Evolutionary conservation across 176 grass and related monocot species (phyloP), one percentile per base, ranked within the genome.

Genomic region (Eragrostis nindensis): DNA sequence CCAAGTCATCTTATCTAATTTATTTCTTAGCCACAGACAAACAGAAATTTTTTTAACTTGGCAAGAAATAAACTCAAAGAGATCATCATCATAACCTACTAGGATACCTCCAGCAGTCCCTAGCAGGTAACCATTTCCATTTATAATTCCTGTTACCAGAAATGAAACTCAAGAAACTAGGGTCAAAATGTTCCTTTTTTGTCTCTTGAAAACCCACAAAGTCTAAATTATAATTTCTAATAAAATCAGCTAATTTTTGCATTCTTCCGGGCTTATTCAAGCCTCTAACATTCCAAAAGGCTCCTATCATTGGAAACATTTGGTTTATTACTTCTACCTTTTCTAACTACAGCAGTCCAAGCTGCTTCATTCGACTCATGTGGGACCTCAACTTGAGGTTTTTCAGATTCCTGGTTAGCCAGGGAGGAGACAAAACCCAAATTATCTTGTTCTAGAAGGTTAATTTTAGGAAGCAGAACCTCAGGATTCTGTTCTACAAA

Each of bases 31-130:
- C 3, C 19, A 5, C 7, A 5, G 0, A 13, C n/a, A 6, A 3
- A 11, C n/a, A 44, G 11, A 6, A 44, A 15, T 0, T 2, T 7
- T 2, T 3, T 21, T 7, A 6, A 2, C 5, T 6, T 6, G 2
- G 3, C 11, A 24, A 2, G 2, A 6, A 0, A 68, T 0, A 1
- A 68, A 1, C 0, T 44, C 40, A 68, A 43, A 68, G 0, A 44
- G 2, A 7, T 43, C 4, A 6, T 1, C 4, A 2, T 13, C 44
- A 44, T 44, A 2, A 3, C 42, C 21, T 4, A 69, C 21, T 45
- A 25, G 25, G 0, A 44, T 22, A 0, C 66, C 66, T 1, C 66
- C 41, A 6, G 66, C 5, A 15, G 66, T 15, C 1, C 41, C 2
- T 1, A 7, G 66, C 5, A 6, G 66, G 66, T 0, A 46, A 5